Conservation (phyloP, 108 stramenopile species). For the Fragilaria crotonensis region DNA sequence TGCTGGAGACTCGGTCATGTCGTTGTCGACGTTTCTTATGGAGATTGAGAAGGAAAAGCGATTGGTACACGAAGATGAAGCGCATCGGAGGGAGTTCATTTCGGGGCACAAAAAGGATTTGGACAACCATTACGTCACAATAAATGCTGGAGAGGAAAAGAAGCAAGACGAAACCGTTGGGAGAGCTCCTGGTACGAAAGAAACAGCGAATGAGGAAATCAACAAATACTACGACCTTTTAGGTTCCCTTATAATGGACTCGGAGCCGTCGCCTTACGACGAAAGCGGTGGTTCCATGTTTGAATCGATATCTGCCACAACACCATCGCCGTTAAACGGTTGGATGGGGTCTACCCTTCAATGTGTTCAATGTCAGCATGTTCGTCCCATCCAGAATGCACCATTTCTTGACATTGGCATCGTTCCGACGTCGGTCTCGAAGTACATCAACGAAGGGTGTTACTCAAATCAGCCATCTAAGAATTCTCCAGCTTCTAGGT, state of each 20-base stretch:
- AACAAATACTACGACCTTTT: neutral
- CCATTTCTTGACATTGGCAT: slow-evolving; percentile 58
- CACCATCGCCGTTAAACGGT: slow-evolving; percentile 56
- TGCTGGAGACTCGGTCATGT: slow-evolving; percentile 1
- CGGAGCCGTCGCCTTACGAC: neutral
- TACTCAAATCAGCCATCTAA: slow-evolving; percentile 13
- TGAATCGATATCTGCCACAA: slow-evolving; percentile 31
- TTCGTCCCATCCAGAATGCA: slow-evolving; percentile 61
- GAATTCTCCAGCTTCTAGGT: slow-evolving; percentile 15
- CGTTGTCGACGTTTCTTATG: slow-evolving; percentile 1
- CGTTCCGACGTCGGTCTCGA: slow-evolving; percentile 40
- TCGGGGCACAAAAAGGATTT: neutral
- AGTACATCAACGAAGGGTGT: slow-evolving; percentile 4
- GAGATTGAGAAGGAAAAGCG: neutral
- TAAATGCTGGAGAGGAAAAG: slow-evolving; percentile 30
- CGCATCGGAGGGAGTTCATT: neutral
- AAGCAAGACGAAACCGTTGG: slow-evolving; percentile 32
- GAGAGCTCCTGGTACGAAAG: neutral
- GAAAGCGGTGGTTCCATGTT: neutral
- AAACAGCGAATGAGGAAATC: neutral
- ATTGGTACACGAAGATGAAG: neutral
- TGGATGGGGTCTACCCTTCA: slow-evolving; percentile 76
- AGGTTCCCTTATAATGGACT: neutral
- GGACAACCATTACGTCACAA: neutral
- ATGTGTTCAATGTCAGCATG: slow-evolving; percentile 54